Conservation (phyloP, 495 filamentous ascomycete species). For the Aspergillus panamensis region DNA sequence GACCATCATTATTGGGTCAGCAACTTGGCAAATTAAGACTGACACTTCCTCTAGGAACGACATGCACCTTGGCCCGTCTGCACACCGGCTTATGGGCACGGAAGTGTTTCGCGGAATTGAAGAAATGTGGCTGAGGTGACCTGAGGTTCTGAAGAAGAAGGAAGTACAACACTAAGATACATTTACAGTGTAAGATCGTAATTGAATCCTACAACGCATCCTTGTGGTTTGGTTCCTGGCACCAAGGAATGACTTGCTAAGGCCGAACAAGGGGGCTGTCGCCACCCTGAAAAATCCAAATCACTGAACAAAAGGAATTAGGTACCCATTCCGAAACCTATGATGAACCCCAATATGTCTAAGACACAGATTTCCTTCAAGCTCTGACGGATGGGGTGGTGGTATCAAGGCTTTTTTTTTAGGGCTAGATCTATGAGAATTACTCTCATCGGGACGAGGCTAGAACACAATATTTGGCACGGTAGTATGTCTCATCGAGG, state of each 20-base stretch:
- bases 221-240: conserved; percentile 11
- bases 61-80: conserved; percentile 48
- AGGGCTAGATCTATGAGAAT: neutral
- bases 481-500: conserved; percentile 26
- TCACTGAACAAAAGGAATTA: neutral
- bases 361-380: conserved; percentile 12
- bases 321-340: neutral
- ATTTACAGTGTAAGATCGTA: neutral
- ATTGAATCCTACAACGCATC: neutral
- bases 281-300: neutral
- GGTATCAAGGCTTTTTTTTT: neutral
- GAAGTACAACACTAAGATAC: neutral
- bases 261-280: neutral
- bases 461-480: conserved; percentile 13
- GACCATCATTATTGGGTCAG: conserved; percentile 1
- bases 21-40: conserved; percentile 16
- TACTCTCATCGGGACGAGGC: neutral
- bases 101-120: conserved; percentile 47
- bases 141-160: neutral
- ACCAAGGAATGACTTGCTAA: conserved; percentile 10
- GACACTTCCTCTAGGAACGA: conserved; percentile 41
- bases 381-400: conserved; percentile 1
- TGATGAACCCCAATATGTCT: conserved; percentile 7
- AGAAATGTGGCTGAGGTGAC: conserved; percentile 31
- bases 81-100: conserved; percentile 46